These are phyloP conservation scores for Craterostigma plantagineum DNA, from an alignment of 257 asterid species.

Conservation along the genomic window DNA sequence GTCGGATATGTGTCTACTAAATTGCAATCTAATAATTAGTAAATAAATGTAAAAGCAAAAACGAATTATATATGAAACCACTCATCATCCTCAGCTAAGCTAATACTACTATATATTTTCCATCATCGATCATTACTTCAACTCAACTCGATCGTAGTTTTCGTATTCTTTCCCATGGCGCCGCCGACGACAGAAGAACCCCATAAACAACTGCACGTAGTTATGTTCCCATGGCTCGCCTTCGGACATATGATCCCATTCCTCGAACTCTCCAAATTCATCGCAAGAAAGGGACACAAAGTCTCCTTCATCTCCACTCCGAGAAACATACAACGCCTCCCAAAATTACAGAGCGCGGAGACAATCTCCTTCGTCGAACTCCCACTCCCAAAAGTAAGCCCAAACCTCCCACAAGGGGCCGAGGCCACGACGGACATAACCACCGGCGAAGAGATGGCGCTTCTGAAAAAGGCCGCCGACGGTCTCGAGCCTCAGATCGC, in stretches of 20 bases:
- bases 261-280: constrained; percentile 24
- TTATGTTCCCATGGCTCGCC: constrained; percentile 40
- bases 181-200: background rate
- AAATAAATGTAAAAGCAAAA: too few relatives aligned
- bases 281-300: constrained; percentile 26
- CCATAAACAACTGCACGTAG: constrained; percentile 15
- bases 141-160: too few relatives aligned
- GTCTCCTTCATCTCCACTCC: constrained; percentile 33
- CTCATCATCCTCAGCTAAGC: too few relatives aligned
- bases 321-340: constrained; percentile 31
- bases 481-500: constrained; percentile 10
- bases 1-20: too few relatives aligned
- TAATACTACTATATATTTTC: too few relatives aligned
- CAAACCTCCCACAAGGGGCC: constrained; percentile 9
- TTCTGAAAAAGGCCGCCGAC: constrained; percentile 11
- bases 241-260: constrained; percentile 37
- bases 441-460: background rate
- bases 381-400: constrained; percentile 13
- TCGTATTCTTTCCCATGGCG: constrained; percentile 2
- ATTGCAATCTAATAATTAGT: too few relatives aligned
- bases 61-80: too few relatives aligned
- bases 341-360: constrained; percentile 9
- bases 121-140: too few relatives aligned
- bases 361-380: constrained; percentile 16
- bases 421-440: constrained; percentile 12